Evolutionary conservation across 768 basidiomycete genomes (phyloP), one percentile per base, ranked within the genome.

Genomic region (Naematelia aurantialba): DNA sequence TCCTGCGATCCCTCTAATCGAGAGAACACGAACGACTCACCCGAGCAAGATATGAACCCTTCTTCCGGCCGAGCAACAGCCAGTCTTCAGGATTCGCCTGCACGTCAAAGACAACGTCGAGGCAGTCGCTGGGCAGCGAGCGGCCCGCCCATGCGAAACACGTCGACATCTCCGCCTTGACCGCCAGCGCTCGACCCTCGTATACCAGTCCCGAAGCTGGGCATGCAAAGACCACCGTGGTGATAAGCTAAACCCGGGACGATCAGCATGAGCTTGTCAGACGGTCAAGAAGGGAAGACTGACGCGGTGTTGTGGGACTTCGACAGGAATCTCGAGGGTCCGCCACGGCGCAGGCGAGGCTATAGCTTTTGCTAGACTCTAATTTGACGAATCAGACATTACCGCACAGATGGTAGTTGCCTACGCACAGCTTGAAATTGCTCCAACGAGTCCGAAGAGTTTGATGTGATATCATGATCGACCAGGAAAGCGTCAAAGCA

Each of bases 1-100:
- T n/a, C n/a, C n/a, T n/a, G n/a, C n/a, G n/a, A n/a, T n/a, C n/a
- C n/a, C n/a, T n/a, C n/a, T n/a, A n/a, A n/a, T n/a, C n/a, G n/a
- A n/a, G n/a, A n/a, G n/a, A n/a, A n/a, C n/a, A n/a, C n/a, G n/a
- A n/a, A n/a, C 13, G 11, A 55, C 85, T 53, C 68, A 89, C 93
- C 78, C 79, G 81, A 2, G 87, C 89, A 17, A 81, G 55, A 67
- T 89, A 93, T 65, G 88, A 87, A 0, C 91, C 92, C 53, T 87
- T 84, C 78, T 92, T 94, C 44, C 82, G 82, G 8, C 93, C 93
- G 60, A 89, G 88, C 8, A 97, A 84, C 2, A 96, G 80, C 93
- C 93, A 97, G 50, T 84, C 85, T 17, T 85, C 82, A 76, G 85
- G 82, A 64, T 91, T 89, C 58, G 89, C 85, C 14, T 64, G 47